Conservation (phyloP, 2,329 filamentous ascomycete genomes). For the Colletotrichum sp. region DNA sequence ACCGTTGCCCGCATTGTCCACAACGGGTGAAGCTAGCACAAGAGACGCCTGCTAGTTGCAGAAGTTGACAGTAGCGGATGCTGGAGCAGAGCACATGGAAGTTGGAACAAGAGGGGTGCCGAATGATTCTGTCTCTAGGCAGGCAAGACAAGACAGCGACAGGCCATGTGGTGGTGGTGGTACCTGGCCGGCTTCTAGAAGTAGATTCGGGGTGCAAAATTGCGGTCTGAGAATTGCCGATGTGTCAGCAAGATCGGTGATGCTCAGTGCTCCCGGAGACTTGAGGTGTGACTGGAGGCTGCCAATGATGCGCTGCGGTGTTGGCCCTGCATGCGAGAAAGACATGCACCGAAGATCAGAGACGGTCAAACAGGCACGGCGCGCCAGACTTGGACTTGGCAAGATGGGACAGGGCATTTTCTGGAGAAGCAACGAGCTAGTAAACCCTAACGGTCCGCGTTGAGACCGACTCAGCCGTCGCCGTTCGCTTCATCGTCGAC, state of each 20-base stretch:
- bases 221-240: background rate
- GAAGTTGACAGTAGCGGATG: background rate
- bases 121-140: background rate
- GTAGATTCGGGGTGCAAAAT: background rate
- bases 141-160: background rate
- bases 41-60: background rate
- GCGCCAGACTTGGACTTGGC: background rate
- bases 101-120: background rate
- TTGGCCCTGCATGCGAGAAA: background rate
- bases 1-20: background rate
- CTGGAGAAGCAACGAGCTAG: background rate
- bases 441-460: constrained; percentile 13
- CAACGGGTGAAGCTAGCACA: background rate
- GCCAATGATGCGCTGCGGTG: background rate
- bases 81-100: background rate
- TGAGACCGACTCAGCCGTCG: background rate
- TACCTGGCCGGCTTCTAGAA: background rate
- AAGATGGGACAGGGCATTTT: background rate
- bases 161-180: background rate
- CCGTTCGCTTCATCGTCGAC: background rate
- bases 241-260: background rate
- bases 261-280: background rate
- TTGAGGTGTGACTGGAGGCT: background rate
- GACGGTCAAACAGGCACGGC: background rate
- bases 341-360: background rate